phyloP scores from a whole-genome alignment of 805 yeast genomes.

The Torulaspora gathmanii region DNA sequence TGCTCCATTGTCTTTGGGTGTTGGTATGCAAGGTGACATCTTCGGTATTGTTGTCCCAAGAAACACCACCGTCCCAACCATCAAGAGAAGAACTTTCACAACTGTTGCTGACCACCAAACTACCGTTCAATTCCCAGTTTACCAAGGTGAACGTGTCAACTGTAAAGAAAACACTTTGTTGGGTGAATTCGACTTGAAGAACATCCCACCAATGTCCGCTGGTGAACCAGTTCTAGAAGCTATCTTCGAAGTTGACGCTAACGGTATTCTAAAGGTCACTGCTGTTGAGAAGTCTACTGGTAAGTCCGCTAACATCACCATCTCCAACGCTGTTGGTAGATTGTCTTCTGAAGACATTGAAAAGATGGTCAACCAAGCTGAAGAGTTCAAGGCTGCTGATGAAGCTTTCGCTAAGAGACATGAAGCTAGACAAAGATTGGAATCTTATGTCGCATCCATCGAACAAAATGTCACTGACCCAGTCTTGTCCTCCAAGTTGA shows the following conservation, averaged over 20 bases:
- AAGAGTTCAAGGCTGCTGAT: slow-evolving; percentile 97
- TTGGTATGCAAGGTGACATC: slow-evolving; percentile 99
- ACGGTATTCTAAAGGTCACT: slow-evolving; percentile 98
- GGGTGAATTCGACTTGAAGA: slow-evolving; percentile 98
- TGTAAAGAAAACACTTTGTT: slow-evolving; percentile 94
- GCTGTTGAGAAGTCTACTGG: slow-evolving; percentile 99
- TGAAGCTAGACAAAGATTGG: slow-evolving; percentile 98
- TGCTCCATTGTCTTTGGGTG: slow-evolving; percentile 97
- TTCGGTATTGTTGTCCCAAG: slow-evolving; percentile 99
- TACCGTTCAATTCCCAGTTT: slow-evolving; percentile 97
- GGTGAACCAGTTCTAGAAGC: slow-evolving; percentile 99
- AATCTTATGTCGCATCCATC: slow-evolving; percentile 93
- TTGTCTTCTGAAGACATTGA: slow-evolving; percentile 94
- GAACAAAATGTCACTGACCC: slow-evolving; percentile 98
- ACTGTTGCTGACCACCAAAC: slow-evolving; percentile 99
- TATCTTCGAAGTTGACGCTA: slow-evolving; percentile 98
- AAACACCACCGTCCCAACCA: slow-evolving; percentile 98
- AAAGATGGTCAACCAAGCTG: slow-evolving; percentile 98
- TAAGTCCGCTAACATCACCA: slow-evolving; percentile 95
- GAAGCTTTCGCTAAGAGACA: slow-evolving; percentile 99
- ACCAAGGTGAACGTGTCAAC: slow-evolving; percentile 99
- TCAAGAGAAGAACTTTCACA: slow-evolving; percentile 98
- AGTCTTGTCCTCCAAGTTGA: slow-evolving; percentile 93
- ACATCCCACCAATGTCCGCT: slow-evolving; percentile 97
- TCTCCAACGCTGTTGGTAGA: slow-evolving; percentile 98